A percentile compares a stretch with the other conserved stretches of the same genome.
These are phyloP conservation scores for Cymbopogon citratus DNA, from an alignment of 176 grass and related monocot species.

Conservation along the genomic window DNA sequence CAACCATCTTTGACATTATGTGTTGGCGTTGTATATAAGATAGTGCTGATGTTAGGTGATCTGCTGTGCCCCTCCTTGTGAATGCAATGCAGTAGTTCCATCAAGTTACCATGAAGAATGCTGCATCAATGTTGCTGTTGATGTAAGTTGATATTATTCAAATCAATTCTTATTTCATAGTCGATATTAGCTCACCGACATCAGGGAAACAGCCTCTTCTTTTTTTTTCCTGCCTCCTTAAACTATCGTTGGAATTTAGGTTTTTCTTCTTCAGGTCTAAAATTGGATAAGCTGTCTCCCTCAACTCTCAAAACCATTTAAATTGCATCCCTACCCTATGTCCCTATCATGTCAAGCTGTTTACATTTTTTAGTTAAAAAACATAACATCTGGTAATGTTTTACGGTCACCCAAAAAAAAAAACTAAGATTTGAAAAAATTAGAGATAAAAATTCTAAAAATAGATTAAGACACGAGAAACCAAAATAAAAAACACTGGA, in stretches of 20 bases:
- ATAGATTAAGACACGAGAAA: no score
- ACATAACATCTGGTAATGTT: no score
- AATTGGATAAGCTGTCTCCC: background rate
- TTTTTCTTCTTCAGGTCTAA: background rate
- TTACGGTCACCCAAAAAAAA: no score
- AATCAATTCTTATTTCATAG: conserved; percentile 11
- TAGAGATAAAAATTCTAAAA: no score
- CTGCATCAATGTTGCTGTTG: conserved; percentile 3
- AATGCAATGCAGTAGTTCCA: background rate
- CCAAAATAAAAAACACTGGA: no score
- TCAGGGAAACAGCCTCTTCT: no score
- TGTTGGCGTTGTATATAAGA: conserved; percentile 13
- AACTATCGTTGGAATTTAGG: background rate
- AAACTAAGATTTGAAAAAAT: no score
- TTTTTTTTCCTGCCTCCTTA: no score
- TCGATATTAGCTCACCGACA: background rate
- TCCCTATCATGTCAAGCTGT: no score
- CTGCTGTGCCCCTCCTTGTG: background rate
- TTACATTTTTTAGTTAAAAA: no score
- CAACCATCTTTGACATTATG: background rate
- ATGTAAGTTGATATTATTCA: background rate
- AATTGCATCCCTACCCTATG: no score
- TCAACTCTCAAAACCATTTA: background rate
- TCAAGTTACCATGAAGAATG: background rate
- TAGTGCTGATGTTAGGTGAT: conserved; percentile 18